These are phyloP conservation scores for Camelina neglecta DNA, from an alignment of 345 rosid species.

Conservation along the genomic window DNA sequence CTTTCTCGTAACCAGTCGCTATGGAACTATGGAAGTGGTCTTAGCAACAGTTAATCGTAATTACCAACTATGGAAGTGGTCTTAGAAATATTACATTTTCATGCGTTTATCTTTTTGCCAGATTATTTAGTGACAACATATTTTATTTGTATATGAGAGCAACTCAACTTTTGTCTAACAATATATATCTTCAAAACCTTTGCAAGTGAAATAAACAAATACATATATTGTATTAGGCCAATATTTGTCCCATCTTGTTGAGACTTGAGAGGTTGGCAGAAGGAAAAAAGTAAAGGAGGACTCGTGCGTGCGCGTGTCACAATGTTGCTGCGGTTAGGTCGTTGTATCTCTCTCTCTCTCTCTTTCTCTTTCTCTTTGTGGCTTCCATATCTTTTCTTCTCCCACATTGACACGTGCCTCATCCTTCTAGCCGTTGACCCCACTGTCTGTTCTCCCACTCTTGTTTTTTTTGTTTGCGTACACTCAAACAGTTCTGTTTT, in stretches of 20 bases:
- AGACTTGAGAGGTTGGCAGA: not conserved
- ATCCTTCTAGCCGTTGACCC: constrained; percentile 32
- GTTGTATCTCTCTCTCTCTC: not conserved
- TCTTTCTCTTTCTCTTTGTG: not conserved
- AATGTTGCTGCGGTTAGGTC: not conserved
- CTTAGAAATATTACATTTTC: too few species aligned
- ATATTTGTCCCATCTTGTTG: not conserved
- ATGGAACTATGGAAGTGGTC: not conserved
- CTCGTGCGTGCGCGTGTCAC: constrained; percentile 28
- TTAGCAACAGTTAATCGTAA: not conserved
- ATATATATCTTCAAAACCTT: not conserved
- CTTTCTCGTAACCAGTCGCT: not conserved
- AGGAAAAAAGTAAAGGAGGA: not conserved
- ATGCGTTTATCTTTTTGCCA: not conserved
- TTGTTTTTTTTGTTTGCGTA: not conserved
- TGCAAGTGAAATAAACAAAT: not conserved
- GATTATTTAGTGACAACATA: not conserved
- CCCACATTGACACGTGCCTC: constrained; percentile 16
- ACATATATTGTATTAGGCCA: not conserved
- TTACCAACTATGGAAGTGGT: not conserved
- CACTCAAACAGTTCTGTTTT: constrained; percentile 8
- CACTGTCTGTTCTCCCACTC: constrained; percentile 14
- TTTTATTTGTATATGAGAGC: not conserved
- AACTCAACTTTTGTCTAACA: too few species aligned
- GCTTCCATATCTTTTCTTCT: constrained; percentile 27